Base-by-base conservation (phyloP, 2,329 filamentous ascomycete genomes). In the Arthrocladium fulminans region DNA sequence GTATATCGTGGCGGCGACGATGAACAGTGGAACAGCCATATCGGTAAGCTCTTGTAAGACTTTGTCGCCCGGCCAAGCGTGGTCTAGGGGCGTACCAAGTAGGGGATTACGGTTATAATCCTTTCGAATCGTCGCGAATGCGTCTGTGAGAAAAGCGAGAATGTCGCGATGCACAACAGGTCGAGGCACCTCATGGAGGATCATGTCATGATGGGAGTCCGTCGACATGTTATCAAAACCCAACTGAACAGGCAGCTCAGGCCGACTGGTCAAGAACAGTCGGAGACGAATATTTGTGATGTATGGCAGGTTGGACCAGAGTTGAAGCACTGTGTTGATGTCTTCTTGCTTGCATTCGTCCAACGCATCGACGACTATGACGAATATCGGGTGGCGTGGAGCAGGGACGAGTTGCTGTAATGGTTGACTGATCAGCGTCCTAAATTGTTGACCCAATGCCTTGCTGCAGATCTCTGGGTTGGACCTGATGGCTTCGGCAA, bases 1-100 rank as follows among this genome's bases (percentile, higher is more conserved):
- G 51, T 53, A 64, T 12, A 59, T 29, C 10, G 62, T 61, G n/a
- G 53, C 43, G 6, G 56, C 56, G 15, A 42, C 64, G 38, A 58
- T 64, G 34, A 67, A 65, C 23, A 65, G 49, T 17, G 61, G 58
- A 39, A 49, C 37, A 15, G 60, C 51, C 41, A 61, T 59, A n/a
- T 57, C 17, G 17, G 64, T 59, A 4, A 68, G 51, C 6, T 39
- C 47, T n/a, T 54, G 34, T 8, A 65, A 55, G 37, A 40, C 24
- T 20, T 44, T 44, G 23, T 50, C 9, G 2, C 54, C 50, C 23
- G 61, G 63, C 64, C 58, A 62, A 42, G 55, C 54, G 46, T 39
- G 27, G n/a, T 53, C 34, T 7, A 62, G 39, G 12, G n/a, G n/a
- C n/a, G 19, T 29, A 17, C 10, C 32, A 19, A 13, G n/a, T 19